A percentile compares a stretch with the other conserved stretches of the same genome.
Evolutionary conservation across 306 rosid genomes (phyloP).

Genomic region (Cucurbita pepo): DNA sequence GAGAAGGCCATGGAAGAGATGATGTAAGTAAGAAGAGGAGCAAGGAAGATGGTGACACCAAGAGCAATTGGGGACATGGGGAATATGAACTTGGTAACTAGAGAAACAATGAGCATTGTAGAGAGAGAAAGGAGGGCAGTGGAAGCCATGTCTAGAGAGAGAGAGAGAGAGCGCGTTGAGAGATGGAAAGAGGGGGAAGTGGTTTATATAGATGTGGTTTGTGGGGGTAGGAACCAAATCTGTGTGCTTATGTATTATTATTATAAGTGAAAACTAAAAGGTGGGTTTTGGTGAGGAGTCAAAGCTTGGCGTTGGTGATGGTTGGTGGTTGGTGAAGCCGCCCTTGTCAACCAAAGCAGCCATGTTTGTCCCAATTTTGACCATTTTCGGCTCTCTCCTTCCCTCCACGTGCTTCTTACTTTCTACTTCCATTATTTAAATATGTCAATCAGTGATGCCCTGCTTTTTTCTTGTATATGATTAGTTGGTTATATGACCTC

Average conservation of each 20-base stretch:
- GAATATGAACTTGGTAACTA: constrained; percentile 5
- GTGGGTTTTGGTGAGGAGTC: neutral
- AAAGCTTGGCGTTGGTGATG: neutral
- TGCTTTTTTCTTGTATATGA: too few relatives aligned
- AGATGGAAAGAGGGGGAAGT: neutral
- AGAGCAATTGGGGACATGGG: neutral
- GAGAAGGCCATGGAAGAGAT: constrained; percentile 1
- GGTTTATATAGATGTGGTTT: neutral
- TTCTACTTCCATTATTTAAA: too few relatives aligned
- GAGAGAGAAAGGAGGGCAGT: neutral
- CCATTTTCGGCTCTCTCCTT: neutral
- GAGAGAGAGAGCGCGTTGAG: neutral
- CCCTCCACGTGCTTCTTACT: too few relatives aligned
- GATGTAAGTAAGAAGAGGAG: constrained; percentile 9
- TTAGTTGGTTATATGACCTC: too few relatives aligned
- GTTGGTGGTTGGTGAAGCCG: neutral
- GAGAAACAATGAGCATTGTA: neutral
- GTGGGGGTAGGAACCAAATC: neutral
- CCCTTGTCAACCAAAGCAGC: neutral
- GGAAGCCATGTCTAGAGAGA: neutral
- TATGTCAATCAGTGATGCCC: too few relatives aligned
- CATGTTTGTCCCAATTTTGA: neutral
- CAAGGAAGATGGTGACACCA: neutral
- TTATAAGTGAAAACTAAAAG: neutral
- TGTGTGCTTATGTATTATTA: neutral